Percentiles rank a stretch among this genome's conserved stretches.
Conservation (phyloP, 164 flowering plant species). For the Euptelea pleiosperma region DNA sequence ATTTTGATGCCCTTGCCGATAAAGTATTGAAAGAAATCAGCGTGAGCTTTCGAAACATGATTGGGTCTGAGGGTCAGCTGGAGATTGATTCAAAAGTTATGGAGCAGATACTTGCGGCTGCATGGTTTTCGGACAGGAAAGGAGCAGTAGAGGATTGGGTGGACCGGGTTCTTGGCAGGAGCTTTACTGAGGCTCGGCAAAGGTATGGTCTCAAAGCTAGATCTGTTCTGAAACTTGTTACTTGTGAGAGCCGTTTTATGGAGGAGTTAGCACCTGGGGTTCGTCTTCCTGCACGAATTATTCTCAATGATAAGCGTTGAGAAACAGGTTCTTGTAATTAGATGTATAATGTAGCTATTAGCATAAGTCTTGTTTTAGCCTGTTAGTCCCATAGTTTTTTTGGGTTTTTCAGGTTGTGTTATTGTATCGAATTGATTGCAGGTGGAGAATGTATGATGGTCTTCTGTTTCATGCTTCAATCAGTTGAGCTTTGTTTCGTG, state of each 20-base stretch:
- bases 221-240: slow-evolving; percentile 44
- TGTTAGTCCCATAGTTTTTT: slow-evolving; percentile 2
- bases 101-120: slow-evolving; percentile 75
- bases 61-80: slow-evolving; percentile 39
- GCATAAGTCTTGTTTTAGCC: slow-evolving; percentile 8
- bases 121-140: slow-evolving; percentile 40
- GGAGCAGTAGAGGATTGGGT: slow-evolving; percentile 57
- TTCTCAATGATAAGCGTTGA: slow-evolving; percentile 31
- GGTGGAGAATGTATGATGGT: no score
- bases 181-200: slow-evolving; percentile 46
- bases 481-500: no score
- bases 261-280: slow-evolving; percentile 43
- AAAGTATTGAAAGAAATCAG: slow-evolving; percentile 32
- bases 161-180: slow-evolving; percentile 43
- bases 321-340: slow-evolving; percentile 34
- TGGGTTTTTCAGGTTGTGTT: no score
- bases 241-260: slow-evolving; percentile 31
- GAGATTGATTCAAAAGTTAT: slow-evolving; percentile 63
- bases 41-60: slow-evolving; percentile 25
- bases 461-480: no score
- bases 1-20: slow-evolving; percentile 61
- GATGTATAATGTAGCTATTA: slow-evolving; percentile 41
- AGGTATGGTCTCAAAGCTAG: slow-evolving; percentile 32
- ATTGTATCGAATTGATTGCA: no score
- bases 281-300: slow-evolving; percentile 57